Percentiles rank a stretch among this genome's conserved stretches.
These are phyloP conservation scores for Neurospora cerealis DNA, from an alignment of 495 filamentous ascomycete genomes.

Conservation along the genomic window DNA sequence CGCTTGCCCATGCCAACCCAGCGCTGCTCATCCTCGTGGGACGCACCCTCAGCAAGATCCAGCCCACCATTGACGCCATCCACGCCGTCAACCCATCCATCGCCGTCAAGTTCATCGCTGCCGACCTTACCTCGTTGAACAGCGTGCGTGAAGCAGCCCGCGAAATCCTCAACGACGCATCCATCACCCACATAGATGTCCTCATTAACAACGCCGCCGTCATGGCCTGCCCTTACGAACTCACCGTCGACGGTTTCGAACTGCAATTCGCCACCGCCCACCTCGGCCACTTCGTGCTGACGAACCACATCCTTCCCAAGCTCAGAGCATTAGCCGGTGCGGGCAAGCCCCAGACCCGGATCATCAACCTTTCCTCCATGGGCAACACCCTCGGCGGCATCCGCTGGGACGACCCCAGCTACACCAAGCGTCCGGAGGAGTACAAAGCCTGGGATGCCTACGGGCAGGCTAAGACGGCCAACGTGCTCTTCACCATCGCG, in stretches of 20 bases:
- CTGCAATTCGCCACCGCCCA: slow-evolving; percentile 50
- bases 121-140: slow-evolving; percentile 35
- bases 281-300: slow-evolving; percentile 50
- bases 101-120: slow-evolving; percentile 31
- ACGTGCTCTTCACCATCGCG: slow-evolving; percentile 45
- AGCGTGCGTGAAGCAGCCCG: slow-evolving; percentile 43
- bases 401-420: slow-evolving; percentile 43
- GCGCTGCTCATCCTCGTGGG: slow-evolving; percentile 34
- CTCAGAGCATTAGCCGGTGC: slow-evolving; percentile 23
- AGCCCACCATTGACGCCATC: slow-evolving; percentile 32
- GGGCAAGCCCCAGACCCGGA: slow-evolving; percentile 1
- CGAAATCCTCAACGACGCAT: slow-evolving; percentile 29
- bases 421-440: slow-evolving; percentile 19
- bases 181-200: slow-evolving; percentile 49
- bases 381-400: slow-evolving; percentile 35
- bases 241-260: slow-evolving; percentile 39
- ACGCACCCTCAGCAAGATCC: slow-evolving; percentile 26
- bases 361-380: slow-evolving; percentile 30
- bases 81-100: slow-evolving; percentile 26
- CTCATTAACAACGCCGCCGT: slow-evolving; percentile 63
- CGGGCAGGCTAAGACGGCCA: slow-evolving; percentile 48
- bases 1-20: slow-evolving; percentile 33
- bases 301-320: slow-evolving; percentile 42
- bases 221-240: slow-evolving; percentile 40
- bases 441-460: slow-evolving; percentile 41